Evolutionary conservation across 495 filamentous ascomycete species (phyloP), one percentile per base, ranked within the genome.

Genomic region (Aspergillus avenaceus): DNA sequence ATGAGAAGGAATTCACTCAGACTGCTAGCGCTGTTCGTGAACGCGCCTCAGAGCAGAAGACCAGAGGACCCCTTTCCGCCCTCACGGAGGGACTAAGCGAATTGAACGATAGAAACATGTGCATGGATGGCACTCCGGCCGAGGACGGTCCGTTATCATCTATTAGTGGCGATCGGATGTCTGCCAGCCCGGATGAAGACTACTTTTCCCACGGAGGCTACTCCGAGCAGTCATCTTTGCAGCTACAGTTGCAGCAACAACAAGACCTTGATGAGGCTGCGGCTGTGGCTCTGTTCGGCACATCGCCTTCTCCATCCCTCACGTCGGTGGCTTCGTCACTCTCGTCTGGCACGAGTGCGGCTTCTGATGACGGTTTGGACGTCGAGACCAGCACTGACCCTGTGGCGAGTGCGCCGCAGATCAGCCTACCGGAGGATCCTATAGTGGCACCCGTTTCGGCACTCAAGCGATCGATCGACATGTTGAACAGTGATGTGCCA

Each of bases 1-100:
- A 97, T 55, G 93, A 98, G 72, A 88, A 86, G 59, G 93, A 97
- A 69, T 98, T 98, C 62, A 96, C 90, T 3, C 90, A 92, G 70
- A 97, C 92, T 5, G 93, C 93, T 8, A 84, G 85, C 59, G 85
- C 83, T 36, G 80, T 97, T 66, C 89, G 90, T 57, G 87, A 86
- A 71, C 81, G 87, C 50, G 88, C 73, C n/a, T 69, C 74, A 6
- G 69, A 73, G 54, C 78, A 78, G 28, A 56, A 61, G 14, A 50
- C 60, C 5, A 62, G 49, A 18, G 62, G 62, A 4, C 54, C 58
- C 8, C 58, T 61, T 27, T 70, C 66, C 16, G 64, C 67, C 34
- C 64, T 71, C n/a, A 64, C 70, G 4, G 65, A 69, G 41, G 60
- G 64, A 34, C 56, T 69, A 22, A 68, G 58, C 46, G 58, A 59